Base-by-base conservation (phyloP, 305 asterid species). In the Nicotiana rustica region DNA sequence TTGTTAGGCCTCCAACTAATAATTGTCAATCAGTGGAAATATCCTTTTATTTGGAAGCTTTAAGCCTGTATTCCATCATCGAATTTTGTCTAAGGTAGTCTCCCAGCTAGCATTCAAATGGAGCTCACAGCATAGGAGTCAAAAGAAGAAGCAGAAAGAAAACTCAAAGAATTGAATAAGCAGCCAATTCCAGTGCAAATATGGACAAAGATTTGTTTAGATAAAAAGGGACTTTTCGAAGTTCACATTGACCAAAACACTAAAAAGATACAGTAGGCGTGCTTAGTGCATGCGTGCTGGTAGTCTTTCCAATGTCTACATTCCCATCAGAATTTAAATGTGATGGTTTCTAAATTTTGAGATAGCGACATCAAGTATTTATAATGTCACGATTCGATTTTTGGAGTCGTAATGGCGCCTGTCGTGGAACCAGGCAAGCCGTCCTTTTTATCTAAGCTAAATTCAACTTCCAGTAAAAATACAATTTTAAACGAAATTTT, bases 71-170 rank as follows among this genome's bases (percentile, higher is more conserved):
- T 3, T 21, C 41, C 41, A 73, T 73, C 25, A 49, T 49, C 8
- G 4, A 19, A 44, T 19, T 73, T 49, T 73, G 4, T 49, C 62
- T 19, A 41, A 47, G 38, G 31, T 25, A 73, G 7, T 73, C 15
- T 21, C 64, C 79, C 64, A 49, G 62, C 25, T 73, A 14, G 79
- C 79, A 73, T 73, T 73, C 79, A 49, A 73, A 73, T 49, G 78
- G 2, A 47, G 61, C 14, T 73, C 79, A 47, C 19, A 47, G 6
- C 36, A 71, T 19, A 69, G n/a, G 38, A 10, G 78, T 71, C 78
- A 71, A 70, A 12, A 71, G 36, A 35, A 66, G 68, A 2, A n/a
- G 56, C 17, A 25, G 7, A 29, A 65, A 5, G 10, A 29, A 65
- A 65, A 65, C 8, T 65, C 6, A 65, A 65, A 25, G 13, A 67